Base-by-base conservation (phyloP, 106 monocot species). In the Acorus gramineus region DNA sequence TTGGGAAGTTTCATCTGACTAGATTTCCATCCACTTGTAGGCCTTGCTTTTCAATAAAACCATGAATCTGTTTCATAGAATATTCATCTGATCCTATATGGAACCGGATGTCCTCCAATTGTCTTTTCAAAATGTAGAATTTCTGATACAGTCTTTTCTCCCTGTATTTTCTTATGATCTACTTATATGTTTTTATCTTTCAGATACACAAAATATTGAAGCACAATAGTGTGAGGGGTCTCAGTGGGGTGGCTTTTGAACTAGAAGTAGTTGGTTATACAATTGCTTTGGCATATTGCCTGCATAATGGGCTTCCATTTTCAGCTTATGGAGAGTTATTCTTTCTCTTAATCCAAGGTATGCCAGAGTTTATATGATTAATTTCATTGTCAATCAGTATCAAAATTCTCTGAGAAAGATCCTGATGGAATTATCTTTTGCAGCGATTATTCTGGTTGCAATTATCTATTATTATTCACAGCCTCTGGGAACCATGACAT, bases 231-330 rank as follows among this genome's bases (percentile, higher is more conserved):
- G 75, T 87, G 11, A 82, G 82, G 61, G 96, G 96, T 49, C 81
- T 96, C 13, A 96, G 91, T 77, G 77, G 90, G 54, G 71, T 74
- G 7, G 77, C 87, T 9, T 96, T 96, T 68, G 90, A 96, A 65
- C 85, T 96, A 70, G 96, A 96, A 72, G 96, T 88, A 43, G 81
- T 96, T 61, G 96, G 96, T 3, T 91, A 80, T 57, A 96, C 96
- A 28, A 96, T 96, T 83, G 84, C 91, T 51, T 73, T 96, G 55
- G 78, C 96, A 68, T 96, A 96, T 73, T 96, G 96, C 68, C 72
- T 96, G 59, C 90, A 91, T 68, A 85, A 87, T 49, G 90, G 91
- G 42, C 64, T 96, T 62, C 83, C 96, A 11, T 96, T 96, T 81
- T 96, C 96, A 50, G 96, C 96, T 51, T 96, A 85, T 76, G 91